These are phyloP conservation scores for Gyrodon lividus DNA, from an alignment of 768 basidiomycete genomes.

Conservation along the genomic window DNA sequence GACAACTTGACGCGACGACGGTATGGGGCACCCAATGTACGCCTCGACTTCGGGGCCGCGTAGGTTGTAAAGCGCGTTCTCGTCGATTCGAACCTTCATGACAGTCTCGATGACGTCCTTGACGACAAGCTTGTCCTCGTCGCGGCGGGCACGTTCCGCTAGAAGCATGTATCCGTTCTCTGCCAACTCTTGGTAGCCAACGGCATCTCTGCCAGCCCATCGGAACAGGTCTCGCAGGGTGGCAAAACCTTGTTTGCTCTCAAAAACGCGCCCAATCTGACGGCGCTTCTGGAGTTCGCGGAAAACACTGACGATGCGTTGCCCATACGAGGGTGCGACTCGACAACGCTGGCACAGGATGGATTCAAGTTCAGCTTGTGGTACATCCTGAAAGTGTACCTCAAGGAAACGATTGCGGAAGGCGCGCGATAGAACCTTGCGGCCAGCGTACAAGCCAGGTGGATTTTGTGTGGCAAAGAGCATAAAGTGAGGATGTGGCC, in stretches of 20 bases:
- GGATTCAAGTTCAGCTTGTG: conserved; percentile 87
- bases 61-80: conserved; percentile 63
- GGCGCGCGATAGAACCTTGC: conserved; percentile 92
- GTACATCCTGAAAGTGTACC: conserved; percentile 96
- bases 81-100: conserved; percentile 86
- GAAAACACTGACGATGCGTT: conserved; percentile 89
- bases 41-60: conserved; percentile 41
- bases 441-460: conserved; percentile 90
- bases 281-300: conserved; percentile 89
- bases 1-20: conserved; percentile 53
- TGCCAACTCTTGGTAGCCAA: conserved; percentile 89
- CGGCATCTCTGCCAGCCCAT: conserved; percentile 90
- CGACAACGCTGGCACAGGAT: conserved; percentile 91
- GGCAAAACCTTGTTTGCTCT: conserved; percentile 95
- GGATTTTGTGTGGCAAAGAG: conserved; percentile 99
- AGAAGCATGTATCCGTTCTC: conserved; percentile 97
- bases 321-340: conserved; percentile 92
- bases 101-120: conserved; percentile 89
- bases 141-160: conserved; percentile 82
- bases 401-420: conserved; percentile 98
- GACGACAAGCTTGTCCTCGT: conserved; percentile 85
- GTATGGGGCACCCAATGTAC: conserved; percentile 57
- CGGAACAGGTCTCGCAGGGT: conserved; percentile 96
- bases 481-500: conserved; percentile 95
- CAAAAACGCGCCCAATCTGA: conserved; percentile 89